Evolutionary conservation across 139 green algal genomes (phyloP).

Genomic region (Spirogloea muscicola): DNA sequence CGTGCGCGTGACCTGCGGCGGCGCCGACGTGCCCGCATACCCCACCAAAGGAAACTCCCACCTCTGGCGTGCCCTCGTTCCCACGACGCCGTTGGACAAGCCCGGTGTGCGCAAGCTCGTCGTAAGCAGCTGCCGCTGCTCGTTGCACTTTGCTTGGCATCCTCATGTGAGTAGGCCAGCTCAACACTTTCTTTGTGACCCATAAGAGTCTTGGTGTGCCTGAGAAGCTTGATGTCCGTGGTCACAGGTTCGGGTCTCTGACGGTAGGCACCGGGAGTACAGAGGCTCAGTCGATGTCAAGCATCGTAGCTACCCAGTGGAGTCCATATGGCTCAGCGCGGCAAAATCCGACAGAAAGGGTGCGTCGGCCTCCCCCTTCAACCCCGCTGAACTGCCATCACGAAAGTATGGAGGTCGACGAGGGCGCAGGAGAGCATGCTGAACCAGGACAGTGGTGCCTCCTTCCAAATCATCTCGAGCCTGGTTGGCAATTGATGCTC

Average conservation of each 20-base stretch:
- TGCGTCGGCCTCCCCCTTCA: constrained; percentile 8
- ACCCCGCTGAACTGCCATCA: not conserved
- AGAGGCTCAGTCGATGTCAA: constrained; percentile 15
- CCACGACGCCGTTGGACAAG: constrained; percentile 46
- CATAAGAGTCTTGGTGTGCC: not conserved
- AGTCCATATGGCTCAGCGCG: constrained; percentile 49
- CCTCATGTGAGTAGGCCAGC: not conserved
- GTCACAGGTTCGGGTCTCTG: constrained; percentile 24
- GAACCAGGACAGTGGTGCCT: not conserved
- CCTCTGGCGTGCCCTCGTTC: constrained; percentile 42
- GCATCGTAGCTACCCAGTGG: constrained; percentile 22
- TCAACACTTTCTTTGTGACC: not conserved
- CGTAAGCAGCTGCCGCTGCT: constrained; percentile 29
- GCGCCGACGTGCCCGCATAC: no score
- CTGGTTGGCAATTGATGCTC: not conserved
- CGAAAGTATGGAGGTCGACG: not conserved
- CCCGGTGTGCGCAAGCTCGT: constrained; percentile 24
- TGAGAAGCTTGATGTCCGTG: not conserved
- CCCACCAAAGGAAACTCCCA: no score
- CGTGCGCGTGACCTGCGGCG: no score
- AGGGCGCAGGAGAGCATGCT: not conserved
- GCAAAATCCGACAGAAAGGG: constrained; percentile 24
- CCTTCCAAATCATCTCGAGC: not conserved
- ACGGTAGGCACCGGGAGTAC: constrained; percentile 31
- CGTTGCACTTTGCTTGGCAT: constrained; percentile 3